Evolutionary conservation across 352 stramenopile species (phyloP), one percentile per base, ranked within the genome.

Genomic region (Globisporangium takayamanum): DNA sequence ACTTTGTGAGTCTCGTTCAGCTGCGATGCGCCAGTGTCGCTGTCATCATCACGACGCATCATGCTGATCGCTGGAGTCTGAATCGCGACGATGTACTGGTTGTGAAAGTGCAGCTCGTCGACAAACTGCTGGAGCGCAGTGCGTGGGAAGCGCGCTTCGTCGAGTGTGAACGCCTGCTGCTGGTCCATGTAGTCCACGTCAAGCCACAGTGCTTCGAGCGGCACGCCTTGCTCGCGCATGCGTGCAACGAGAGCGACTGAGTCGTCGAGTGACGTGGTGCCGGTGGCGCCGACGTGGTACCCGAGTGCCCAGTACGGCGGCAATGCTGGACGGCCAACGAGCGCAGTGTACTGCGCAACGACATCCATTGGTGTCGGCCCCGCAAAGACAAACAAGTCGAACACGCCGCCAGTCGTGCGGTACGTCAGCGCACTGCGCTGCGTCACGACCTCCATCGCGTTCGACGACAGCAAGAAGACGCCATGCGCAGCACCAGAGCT

Each of bases 281-380:
- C 74, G 30, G 62, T 61, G 33, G 66, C 72, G 5, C 83, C 89
- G 5, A 90, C 60, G 36, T 97, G 87, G 57, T 95, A 95, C 0
- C 88, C 88, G 14, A 96, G 68, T 0, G 80, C 76, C 87, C 87
- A 97, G 54, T 93, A 89, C 46, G 88, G 85, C 12, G 86, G 84
- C 67, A 97, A 75, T 39, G 68, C 67, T 5, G 87, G 84, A 20
- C 79, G 78, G 8, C 88, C 88, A 2, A 96, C 77, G 44, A 95
- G 58, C 2, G 60, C 18, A 1, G 81, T 88, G 66, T 95, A 96
- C 66, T 96, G 76, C 18, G 66, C 51, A 7, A 89, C 63, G 3
- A 94, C 85, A 8, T 89, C 60, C 1, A 61, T 12, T 4, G 82
- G 70, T 0, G 67, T 77, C 5, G 85, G 74, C 0, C 88, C 88